Evolutionary conservation across 2,329 filamentous ascomycete genomes (phyloP), one percentile per base, ranked within the genome.

Genomic region (Fusarium abutilonis): DNA sequence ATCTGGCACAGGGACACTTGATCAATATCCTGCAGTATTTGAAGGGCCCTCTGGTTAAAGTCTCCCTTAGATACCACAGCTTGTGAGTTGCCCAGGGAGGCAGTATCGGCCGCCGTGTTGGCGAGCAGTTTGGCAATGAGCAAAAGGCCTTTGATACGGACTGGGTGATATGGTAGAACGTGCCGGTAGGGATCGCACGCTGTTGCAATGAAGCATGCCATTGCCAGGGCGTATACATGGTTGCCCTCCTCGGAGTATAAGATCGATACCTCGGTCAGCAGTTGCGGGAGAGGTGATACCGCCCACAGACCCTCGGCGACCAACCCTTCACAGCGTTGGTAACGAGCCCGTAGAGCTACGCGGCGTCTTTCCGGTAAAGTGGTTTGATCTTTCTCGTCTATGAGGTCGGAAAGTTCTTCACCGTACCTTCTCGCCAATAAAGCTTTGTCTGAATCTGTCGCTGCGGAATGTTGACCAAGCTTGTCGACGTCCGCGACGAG

Each of bases 1-100:
- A 80, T 80, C 64, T 87, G 83, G 59, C 81, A 82, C 45, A 86
- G 73, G 9, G 80, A 82, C 4, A 83, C 77, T 59, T 83, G 82
- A 53, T 86, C 84, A 9, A 82, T 78, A 14, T 77, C 75, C 4
- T 71, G 69, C 15, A 86, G 65, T 0, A 69, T 57, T 17, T 77
- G 64, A 1, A 73, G 64, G 13, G 66, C 60, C 45, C 67, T 54
- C 40, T 64, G 41, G 17, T 70, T 66, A n/a, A 74, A 45, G 47
- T 56, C 49, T 36, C 59, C 56, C 2, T 57, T 63, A 4, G 45
- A 57, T 2, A 74, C 59, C 39, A 67, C 67, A 14, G 67, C 64
- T 40, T 74, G 70, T 44, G 64, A 63, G 32, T 57, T 66, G 32
- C 54, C 63, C 9, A 74, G 64, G 31, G 63, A 72, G 17, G 70